These are phyloP conservation scores for Rutstroemia sydowiana DNA, from an alignment of 2,329 filamentous ascomycete genomes.

Conservation along the genomic window DNA sequence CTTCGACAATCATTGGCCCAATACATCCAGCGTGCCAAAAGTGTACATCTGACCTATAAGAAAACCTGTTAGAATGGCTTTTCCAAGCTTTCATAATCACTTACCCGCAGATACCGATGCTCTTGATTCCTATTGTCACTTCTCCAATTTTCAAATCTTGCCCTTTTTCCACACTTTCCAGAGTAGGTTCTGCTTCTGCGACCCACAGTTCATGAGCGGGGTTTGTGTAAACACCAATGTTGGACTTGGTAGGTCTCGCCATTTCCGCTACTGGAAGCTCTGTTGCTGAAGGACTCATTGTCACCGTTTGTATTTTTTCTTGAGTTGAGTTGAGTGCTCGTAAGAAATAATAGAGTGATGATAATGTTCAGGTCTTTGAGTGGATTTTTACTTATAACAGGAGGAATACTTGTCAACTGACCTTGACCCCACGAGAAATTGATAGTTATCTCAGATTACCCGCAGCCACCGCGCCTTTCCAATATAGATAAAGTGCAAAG, in stretches of 20 bases:
- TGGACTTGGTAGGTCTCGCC: conserved; percentile 54
- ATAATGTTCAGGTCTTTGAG: too few species aligned
- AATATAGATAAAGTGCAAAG: background rate
- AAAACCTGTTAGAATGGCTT: conserved; percentile 6
- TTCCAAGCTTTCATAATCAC: conserved; percentile 18
- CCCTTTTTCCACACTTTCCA: conserved; percentile 65
- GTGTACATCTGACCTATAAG: conserved; percentile 75
- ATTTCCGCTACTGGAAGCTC: conserved; percentile 16
- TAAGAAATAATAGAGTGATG: background rate
- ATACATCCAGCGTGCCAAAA: conserved; percentile 97
- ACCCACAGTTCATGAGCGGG: conserved; percentile 89
- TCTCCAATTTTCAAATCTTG: conserved; percentile 69
- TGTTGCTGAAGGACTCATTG: conserved; percentile 25
- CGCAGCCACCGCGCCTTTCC: conserved; percentile 3
- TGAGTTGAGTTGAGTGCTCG: background rate
- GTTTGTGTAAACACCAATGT: conserved; percentile 96
- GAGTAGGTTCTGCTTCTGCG: conserved; percentile 64
- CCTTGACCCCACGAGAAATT: background rate
- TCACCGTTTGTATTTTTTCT: background rate
- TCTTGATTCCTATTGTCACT: conserved; percentile 82
- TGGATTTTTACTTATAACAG: background rate
- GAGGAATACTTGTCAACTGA: conserved; percentile 6
- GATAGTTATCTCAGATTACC: conserved; percentile 1
- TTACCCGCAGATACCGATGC: conserved; percentile 92
- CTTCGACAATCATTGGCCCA: conserved; percentile 87